These are phyloP conservation scores for Boletus austroedulis DNA, from an alignment of 1,284 basidiomycete species.

Conservation along the genomic window DNA sequence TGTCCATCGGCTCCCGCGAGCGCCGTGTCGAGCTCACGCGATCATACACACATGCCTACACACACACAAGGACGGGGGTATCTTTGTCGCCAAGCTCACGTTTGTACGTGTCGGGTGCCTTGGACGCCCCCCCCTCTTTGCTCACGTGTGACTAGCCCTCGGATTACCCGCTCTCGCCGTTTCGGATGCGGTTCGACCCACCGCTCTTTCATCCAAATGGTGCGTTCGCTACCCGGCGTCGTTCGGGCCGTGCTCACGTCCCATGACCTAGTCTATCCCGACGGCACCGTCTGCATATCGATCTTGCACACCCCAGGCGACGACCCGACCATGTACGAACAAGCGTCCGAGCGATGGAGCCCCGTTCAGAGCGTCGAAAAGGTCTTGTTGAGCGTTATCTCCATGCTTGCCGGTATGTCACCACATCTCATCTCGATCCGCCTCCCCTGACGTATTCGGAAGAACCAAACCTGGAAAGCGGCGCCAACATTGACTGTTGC, in stretches of 20 bases:
- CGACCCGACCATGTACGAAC: constrained; percentile 88
- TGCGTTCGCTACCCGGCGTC: constrained; percentile 34
- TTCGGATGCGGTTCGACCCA: constrained; percentile 98
- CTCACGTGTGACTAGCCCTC: constrained; percentile 53
- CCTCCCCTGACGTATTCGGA: background rate
- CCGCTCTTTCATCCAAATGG: constrained; percentile 98
- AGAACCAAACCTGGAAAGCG: constrained; percentile 99
- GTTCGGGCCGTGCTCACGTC: background rate
- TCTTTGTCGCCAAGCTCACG: constrained; percentile 89
- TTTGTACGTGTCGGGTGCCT: constrained; percentile 66
- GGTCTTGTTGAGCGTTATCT: constrained; percentile 92
- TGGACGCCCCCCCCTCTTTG: background rate
- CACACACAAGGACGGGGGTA: constrained; percentile 98
- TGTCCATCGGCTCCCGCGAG: background rate
- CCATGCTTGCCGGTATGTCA: constrained; percentile 89
- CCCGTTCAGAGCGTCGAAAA: constrained; percentile 98
- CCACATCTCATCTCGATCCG: background rate
- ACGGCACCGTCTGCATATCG: constrained; percentile 96
- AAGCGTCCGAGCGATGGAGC: constrained; percentile 96
- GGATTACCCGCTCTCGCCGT: constrained; percentile 93
- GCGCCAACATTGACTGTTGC: constrained; percentile 97
- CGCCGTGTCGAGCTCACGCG: background rate
- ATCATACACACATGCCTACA: too few relatives aligned
- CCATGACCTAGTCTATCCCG: constrained; percentile 66
- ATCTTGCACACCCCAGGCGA: constrained; percentile 98